Conservation (phyloP, 306 rosid species). For the Sechiopsis laciniata region DNA sequence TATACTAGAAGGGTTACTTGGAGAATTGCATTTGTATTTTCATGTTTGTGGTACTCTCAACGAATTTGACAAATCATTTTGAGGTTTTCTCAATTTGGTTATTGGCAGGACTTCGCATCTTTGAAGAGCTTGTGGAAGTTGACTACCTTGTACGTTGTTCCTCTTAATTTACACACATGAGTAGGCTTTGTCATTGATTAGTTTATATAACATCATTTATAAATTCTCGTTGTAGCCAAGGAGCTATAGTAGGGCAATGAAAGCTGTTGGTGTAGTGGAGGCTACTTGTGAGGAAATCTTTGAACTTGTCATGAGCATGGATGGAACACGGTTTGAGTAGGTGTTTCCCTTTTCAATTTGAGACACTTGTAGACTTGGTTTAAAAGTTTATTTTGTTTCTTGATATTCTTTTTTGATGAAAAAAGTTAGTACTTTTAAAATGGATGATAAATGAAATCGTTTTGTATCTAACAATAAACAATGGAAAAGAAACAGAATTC, state of each 20-base stretch:
- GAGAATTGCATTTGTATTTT: conserved; percentile 12
- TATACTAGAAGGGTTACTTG: conserved; percentile 18
- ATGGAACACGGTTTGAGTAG: conserved; percentile 98
- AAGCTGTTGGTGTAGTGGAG: conserved; percentile 98
- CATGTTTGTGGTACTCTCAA: conserved; percentile 1
- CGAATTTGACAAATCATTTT: conserved; percentile 26
- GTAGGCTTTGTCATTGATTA: conserved; percentile 20
- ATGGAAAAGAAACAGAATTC: background rate
- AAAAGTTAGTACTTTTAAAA: background rate
- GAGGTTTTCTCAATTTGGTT: conserved; percentile 23
- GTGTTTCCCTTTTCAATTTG: conserved; percentile 48
- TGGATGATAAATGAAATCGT: background rate
- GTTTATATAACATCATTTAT: conserved; percentile 26
- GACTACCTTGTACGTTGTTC: conserved; percentile 79
- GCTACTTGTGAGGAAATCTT: conserved; percentile 93
- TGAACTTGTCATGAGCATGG: conserved; percentile 99
- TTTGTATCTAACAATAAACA: background rate
- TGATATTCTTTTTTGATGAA: background rate
- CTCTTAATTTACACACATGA: conserved; percentile 26
- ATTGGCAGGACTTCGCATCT: conserved; percentile 80
- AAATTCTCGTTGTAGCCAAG: conserved; percentile 73
- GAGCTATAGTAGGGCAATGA: conserved; percentile 98
- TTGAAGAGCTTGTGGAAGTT: conserved; percentile 93
- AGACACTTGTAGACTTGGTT: conserved; percentile 14
- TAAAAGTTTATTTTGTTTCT: background rate